Conservation (phyloP, 225 moss, liverwort and hornwort genomes). For the Sphagnum contortum region DNA sequence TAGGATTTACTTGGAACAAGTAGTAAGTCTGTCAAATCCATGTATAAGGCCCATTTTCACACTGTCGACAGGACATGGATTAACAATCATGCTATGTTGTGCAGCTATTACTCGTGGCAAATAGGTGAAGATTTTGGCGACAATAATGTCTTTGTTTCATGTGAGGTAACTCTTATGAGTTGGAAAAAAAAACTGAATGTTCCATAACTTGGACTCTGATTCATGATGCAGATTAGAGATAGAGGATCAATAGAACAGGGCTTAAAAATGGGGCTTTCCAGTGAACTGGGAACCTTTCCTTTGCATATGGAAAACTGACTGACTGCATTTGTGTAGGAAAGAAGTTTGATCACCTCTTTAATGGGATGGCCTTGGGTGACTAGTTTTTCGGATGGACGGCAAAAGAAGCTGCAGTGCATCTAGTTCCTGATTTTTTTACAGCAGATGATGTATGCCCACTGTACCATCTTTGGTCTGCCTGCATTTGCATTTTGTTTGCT, state of each 20-base stretch:
- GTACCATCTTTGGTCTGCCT: conserved; percentile 5
- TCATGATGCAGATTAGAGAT: no score
- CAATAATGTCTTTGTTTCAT: conserved; percentile 37
- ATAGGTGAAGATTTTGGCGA: conserved; percentile 37
- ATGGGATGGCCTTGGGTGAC: not conserved
- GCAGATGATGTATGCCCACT: conserved; percentile 52
- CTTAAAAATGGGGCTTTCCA: no score
- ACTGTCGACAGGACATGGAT: no score
- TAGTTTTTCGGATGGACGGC: conserved; percentile 75
- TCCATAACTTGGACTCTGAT: no score
- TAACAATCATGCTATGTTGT: not conserved
- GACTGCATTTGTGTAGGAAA: not conserved
- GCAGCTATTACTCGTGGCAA: conserved; percentile 66
- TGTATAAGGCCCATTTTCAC: no score
- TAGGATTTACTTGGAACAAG: no score
- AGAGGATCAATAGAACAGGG: no score
- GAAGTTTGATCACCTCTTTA: not conserved
- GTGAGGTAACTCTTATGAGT: conserved; percentile 19
- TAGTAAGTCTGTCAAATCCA: no score
- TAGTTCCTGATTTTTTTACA: conserved; percentile 74
- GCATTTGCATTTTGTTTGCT: not conserved
- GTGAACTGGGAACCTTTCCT: no score
- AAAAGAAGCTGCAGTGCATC: conserved; percentile 72
- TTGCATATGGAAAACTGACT: no score
- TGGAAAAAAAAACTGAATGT: no score